A percentile compares a stretch with the other conserved stretches of the same genome.
phyloP scores from a whole-genome alignment of 805 yeast genomes.

The Blastobotrys mokoenaii region DNA sequence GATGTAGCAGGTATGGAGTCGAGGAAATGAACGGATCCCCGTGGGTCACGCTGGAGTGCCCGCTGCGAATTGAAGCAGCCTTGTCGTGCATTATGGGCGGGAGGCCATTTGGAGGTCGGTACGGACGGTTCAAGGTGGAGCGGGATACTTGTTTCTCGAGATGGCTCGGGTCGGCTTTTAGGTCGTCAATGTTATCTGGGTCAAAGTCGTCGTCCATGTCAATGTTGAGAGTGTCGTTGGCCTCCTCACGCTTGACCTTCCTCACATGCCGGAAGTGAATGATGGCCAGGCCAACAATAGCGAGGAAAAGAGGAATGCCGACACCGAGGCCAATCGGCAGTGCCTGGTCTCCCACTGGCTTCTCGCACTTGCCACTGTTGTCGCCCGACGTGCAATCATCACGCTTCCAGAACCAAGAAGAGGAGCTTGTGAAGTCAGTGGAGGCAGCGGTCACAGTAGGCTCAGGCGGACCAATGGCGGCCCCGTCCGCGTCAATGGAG shows the following conservation, averaged over 20 bases:
- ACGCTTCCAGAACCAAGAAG: too few species aligned
- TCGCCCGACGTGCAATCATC: constrained; percentile 9
- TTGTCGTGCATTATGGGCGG: neutral
- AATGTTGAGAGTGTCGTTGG: constrained; percentile 28
- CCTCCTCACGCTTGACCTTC: constrained; percentile 29
- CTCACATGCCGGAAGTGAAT: constrained; percentile 28
- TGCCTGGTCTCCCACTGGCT: constrained; percentile 14
- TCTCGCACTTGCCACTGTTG: constrained; percentile 13
- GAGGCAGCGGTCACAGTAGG: too few species aligned
- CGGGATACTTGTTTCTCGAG: too few species aligned
- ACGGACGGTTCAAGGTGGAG: neutral
- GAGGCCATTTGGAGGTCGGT: neutral
- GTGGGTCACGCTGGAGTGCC: constrained; percentile 2
- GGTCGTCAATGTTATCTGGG: constrained; percentile 1
- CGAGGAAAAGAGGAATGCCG: constrained; percentile 31
- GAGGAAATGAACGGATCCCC: constrained; percentile 14
- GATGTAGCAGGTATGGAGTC: constrained; percentile 17
- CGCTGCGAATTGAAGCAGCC: neutral
- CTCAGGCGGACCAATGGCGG: too few species aligned
- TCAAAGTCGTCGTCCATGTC: constrained; percentile 27
- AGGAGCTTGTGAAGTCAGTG: too few species aligned
- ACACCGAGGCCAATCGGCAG: constrained; percentile 30
- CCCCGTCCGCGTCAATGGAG: too few species aligned
- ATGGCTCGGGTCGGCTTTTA: too few species aligned
- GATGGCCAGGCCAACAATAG: constrained; percentile 24